phyloP scores from a whole-genome alignment of 2,329 filamentous ascomycete genomes.

The Cladosporium sp. region DNA sequence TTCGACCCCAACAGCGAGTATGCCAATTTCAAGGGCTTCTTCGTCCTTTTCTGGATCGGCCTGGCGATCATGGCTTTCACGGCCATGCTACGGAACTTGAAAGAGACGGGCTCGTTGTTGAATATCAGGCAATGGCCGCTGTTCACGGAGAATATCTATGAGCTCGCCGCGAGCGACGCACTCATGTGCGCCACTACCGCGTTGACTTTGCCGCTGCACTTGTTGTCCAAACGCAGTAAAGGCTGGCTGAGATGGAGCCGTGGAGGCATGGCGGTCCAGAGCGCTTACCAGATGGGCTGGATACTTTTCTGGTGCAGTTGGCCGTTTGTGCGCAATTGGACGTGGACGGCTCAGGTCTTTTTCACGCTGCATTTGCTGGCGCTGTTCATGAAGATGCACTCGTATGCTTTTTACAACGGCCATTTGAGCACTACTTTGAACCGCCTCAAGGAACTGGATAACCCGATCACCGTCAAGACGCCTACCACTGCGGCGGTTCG shows the following conservation, averaged over 20 bases:
- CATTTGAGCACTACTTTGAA: slow-evolving; percentile 85
- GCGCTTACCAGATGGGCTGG: slow-evolving; percentile 75
- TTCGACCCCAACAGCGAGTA: slow-evolving; percentile 92
- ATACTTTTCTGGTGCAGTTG: slow-evolving; percentile 69
- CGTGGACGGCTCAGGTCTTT: slow-evolving; percentile 96
- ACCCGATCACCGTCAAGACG: slow-evolving; percentile 45
- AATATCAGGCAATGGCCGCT: slow-evolving; percentile 82
- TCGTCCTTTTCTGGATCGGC: slow-evolving; percentile 96
- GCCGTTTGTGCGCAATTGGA: slow-evolving; percentile 83
- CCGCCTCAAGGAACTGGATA: slow-evolving; percentile 73
- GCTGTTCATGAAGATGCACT: slow-evolving; percentile 98
- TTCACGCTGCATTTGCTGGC: slow-evolving; percentile 85
- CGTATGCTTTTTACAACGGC: slow-evolving; percentile 96
- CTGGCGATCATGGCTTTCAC: slow-evolving; percentile 96
- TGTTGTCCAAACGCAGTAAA: slow-evolving; percentile 54
- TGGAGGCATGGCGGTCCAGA: slow-evolving; percentile 78
- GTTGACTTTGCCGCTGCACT: slow-evolving; percentile 69
- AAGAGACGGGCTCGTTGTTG: slow-evolving; percentile 85
- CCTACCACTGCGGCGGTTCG: slow-evolving; percentile 58
- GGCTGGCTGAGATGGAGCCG: slow-evolving; percentile 64
- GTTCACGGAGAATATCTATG: slow-evolving; percentile 83
- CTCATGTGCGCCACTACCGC: slow-evolving; percentile 76
- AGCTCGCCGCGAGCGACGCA: slow-evolving; percentile 76
- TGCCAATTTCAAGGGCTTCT: slow-evolving; percentile 93
- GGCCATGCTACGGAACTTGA: slow-evolving; percentile 85